A percentile compares a stretch with the other conserved stretches of the same genome.
These are phyloP conservation scores for Trametes versicolor DNA, from an alignment of 1,284 basidiomycete species.

Conservation along the genomic window DNA sequence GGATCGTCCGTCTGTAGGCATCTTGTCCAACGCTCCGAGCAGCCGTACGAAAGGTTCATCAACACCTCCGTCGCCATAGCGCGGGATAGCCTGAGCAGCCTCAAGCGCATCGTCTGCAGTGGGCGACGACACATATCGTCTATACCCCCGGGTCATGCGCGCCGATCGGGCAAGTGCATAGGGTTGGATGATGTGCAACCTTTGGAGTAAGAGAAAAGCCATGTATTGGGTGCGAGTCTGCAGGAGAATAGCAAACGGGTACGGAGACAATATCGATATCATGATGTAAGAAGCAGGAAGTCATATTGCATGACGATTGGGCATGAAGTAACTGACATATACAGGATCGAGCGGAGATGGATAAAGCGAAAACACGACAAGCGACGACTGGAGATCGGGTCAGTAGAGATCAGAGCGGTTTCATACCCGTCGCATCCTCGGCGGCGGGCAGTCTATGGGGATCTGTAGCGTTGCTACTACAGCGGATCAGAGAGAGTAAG, in stretches of 20 bases:
- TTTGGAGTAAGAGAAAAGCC: not conserved
- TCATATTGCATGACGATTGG: not conserved
- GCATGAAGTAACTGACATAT: not conserved
- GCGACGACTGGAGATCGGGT: too few species aligned
- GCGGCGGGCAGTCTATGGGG: too few species aligned
- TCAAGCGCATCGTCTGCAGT: slow-evolving; percentile 25
- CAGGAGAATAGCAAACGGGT: not conserved
- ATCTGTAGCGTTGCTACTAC: too few species aligned
- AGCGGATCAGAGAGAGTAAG: not conserved
- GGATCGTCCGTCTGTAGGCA: slow-evolving; percentile 16
- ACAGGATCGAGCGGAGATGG: not conserved
- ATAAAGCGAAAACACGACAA: not conserved
- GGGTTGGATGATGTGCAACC: too few species aligned
- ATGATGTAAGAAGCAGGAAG: not conserved
- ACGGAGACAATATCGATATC: not conserved
- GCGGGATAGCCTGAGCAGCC: slow-evolving; percentile 15
- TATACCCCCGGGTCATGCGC: slow-evolving; percentile 8
- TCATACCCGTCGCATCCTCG: too few species aligned
- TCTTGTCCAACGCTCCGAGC: slow-evolving; percentile 18
- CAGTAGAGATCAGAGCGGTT: too few species aligned
- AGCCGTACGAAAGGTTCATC: slow-evolving; percentile 19
- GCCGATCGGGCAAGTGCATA: too few species aligned
- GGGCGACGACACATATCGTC: too few species aligned
- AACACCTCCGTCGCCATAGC: slow-evolving; percentile 29
- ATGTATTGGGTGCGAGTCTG: not conserved